These are phyloP conservation scores for Mucor indicus DNA, from an alignment of 371 early-diverging fungal genomes.

Conservation along the genomic window DNA sequence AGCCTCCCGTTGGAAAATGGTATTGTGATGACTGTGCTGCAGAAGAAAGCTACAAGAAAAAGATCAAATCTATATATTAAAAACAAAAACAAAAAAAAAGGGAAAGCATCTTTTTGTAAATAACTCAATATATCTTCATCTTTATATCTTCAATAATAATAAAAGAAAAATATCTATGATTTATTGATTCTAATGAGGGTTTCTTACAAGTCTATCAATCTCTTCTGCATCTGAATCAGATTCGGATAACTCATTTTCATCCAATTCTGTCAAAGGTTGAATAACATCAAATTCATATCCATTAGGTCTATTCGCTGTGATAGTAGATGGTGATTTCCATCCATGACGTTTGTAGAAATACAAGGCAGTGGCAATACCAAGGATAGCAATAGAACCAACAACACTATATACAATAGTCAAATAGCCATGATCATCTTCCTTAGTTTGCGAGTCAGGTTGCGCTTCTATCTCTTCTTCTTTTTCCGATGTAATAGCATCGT, in stretches of 20 bases:
- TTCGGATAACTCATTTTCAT: conserved; percentile 11
- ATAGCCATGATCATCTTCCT: no score
- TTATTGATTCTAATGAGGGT: no score
- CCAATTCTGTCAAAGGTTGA: conserved; percentile 19
- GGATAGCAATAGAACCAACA: conserved; percentile 19
- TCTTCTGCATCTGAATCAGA: conserved; percentile 12
- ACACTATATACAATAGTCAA: conserved; percentile 16
- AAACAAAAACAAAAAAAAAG: no score
- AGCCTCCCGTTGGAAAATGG: conserved; percentile 91
- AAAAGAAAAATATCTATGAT: no score
- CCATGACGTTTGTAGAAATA: conserved; percentile 16
- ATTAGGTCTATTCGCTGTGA: no score
- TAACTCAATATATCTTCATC: no score
- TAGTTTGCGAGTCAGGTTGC: no score
- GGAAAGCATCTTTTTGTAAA: no score
- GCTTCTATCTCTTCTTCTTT: neutral
- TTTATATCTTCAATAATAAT: no score
- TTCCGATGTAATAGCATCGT: neutral
- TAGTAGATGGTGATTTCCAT: neutral
- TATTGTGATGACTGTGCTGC: conserved; percentile 70
- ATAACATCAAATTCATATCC: conserved; percentile 28
- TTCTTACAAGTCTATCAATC: no score
- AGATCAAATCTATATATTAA: no score
- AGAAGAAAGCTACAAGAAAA: conserved; percentile 30
- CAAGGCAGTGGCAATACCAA: conserved; percentile 14